Conservation (phyloP, 129 eudicot genomes). For the Flaveria ramosissima region DNA sequence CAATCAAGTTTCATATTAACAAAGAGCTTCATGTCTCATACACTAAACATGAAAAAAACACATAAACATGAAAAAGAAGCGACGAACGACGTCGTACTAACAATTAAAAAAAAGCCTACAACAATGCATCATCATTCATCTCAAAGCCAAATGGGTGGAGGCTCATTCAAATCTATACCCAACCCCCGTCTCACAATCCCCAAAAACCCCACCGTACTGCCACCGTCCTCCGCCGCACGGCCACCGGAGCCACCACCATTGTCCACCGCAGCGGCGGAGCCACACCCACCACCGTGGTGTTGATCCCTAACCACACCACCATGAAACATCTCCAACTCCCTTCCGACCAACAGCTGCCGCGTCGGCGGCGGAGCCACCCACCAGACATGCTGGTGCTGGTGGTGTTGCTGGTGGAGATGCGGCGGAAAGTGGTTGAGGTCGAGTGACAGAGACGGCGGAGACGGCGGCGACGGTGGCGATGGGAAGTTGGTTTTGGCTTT, state of each 20-base stretch:
- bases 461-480: conserved; percentile 49
- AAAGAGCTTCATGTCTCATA: conserved; percentile 28
- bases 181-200: conserved; percentile 73
- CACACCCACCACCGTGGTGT: conserved; percentile 8
- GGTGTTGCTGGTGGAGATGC: conserved; percentile 33
- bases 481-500: conserved; percentile 86
- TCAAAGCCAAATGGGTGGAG: conserved; percentile 79
- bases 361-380: conserved; percentile 45
- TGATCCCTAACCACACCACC: conserved; percentile 27
- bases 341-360: conserved; percentile 40
- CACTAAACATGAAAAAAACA: neutral
- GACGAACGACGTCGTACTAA: conserved; percentile 27
- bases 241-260: conserved; percentile 18
- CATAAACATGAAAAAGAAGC: neutral
- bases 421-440: conserved; percentile 61
- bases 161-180: conserved; percentile 82
- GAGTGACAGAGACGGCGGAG: conserved; percentile 48
- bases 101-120: neutral
- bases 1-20: conserved; percentile 38
- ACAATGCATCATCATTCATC: neutral
- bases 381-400: conserved; percentile 23
- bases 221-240: conserved; percentile 24
- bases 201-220: conserved; percentile 38
- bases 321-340: conserved; percentile 41
- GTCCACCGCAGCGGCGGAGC: conserved; percentile 13